A percentile compares a stretch with the other conserved stretches of the same genome.
Evolutionary conservation across 345 rosid species (phyloP).

Genomic region (Crucihimalaya himalaica): DNA sequence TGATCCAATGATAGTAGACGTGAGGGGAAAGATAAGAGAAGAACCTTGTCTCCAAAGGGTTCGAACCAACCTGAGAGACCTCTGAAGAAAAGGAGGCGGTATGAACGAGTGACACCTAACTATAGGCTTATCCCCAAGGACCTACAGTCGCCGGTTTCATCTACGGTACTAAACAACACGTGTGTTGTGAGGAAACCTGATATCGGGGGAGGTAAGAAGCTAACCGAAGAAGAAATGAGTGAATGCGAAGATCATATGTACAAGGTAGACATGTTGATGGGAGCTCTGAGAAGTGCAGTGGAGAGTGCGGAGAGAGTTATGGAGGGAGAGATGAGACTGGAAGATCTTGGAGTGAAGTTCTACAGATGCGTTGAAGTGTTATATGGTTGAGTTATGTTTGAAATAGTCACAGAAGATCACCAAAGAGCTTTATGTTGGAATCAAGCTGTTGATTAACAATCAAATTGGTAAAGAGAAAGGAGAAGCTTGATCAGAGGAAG

Average conservation of each 20-base stretch:
- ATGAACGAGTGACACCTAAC: neutral
- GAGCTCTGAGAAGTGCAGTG: neutral
- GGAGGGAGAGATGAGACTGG: neutral
- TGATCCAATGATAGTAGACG: no score
- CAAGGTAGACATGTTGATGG: neutral
- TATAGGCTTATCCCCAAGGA: slow-evolving; percentile 3
- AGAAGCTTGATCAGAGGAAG: no score
- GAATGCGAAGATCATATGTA: slow-evolving; percentile 18
- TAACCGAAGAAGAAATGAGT: neutral
- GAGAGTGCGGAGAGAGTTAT: neutral
- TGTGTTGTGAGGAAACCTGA: neutral
- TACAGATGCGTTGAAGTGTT: neutral
- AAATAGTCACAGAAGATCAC: neutral
- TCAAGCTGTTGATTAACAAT: no score
- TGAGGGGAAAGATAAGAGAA: no score
- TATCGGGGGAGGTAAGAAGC: neutral
- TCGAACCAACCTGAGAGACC: neutral
- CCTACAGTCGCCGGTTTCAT: neutral
- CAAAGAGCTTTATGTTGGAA: neutral
- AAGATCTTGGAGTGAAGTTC: neutral
- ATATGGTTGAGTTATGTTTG: neutral
- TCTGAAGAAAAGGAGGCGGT: neutral
- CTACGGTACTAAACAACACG: neutral
- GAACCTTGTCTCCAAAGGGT: no score
- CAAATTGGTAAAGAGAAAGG: no score